Base-by-base conservation (phyloP, 75 land plant genomes). In the Chamaecyparis obtusa region DNA sequence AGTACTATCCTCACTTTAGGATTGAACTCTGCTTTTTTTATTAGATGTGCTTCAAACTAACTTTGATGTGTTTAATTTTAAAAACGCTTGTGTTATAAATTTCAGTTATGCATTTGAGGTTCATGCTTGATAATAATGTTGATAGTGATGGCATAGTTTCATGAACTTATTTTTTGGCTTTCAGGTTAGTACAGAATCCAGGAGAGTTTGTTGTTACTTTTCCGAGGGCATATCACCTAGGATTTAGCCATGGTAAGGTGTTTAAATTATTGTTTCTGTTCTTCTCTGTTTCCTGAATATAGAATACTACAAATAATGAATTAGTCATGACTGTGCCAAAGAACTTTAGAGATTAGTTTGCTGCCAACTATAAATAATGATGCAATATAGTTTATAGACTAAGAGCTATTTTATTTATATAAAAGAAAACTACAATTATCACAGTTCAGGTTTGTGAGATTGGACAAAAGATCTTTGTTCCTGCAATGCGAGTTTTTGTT, bases 201-300 rank as follows among this genome's bases (percentile, higher is more conserved):
- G 99, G 99, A 54, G 99, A 97, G 89, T 97, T 94, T 90, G 97
- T 97, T 72, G 92, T 97, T 90, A 97, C 98, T 24, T 97, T 97
- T 89, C 99, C 99, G 83, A 92, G 99, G 87, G 94, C 99, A 30
- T 97, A 97, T 88, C 99, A 97, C 89, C 89, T 94, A 76, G 99
- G 99, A 49, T 97, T 97, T 92, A 97, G 98, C 89, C 99, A 97
- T 91, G 99, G 99, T 97, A 93, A 94, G 88, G 85, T 36, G 17
- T 71, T 91, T 86, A 37, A 72, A 60, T 55, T 48, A 55, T 83
- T 56, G 4, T 85, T 72, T 74, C 36, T 74, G 76, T 14, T 32
- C 33, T 74, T 33, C 15, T 74, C 16, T 74, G 16, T 33, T 33
- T 74, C 36, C 15, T 74, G 9, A 14, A 33, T 33, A 9, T 32